Evolutionary conservation across 1,284 basidiomycete species (phyloP).

Genomic region (Coniferiporia weirii): DNA sequence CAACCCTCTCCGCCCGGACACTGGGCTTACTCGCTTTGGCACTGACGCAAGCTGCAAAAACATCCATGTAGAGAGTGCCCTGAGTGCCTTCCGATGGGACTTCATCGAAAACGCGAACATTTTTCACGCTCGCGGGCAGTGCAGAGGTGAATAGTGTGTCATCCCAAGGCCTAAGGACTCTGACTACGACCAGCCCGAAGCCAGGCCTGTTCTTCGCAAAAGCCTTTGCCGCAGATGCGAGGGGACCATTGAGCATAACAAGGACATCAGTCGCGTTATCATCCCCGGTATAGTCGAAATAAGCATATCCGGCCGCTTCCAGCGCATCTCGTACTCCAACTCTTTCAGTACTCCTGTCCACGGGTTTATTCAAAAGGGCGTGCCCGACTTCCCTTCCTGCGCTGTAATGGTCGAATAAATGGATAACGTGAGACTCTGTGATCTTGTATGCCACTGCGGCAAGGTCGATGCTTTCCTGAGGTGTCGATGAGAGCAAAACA

Average conservation of each 20-base stretch:
- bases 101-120: slow-evolving; percentile 70
- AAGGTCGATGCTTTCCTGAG: slow-evolving; percentile 74
- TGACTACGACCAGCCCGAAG: slow-evolving; percentile 62
- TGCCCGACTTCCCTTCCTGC: slow-evolving; percentile 67
- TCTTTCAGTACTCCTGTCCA: slow-evolving; percentile 28
- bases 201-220: slow-evolving; percentile 41
- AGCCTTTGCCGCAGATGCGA: slow-evolving; percentile 54
- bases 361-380: slow-evolving; percentile 30
- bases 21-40: slow-evolving; percentile 33
- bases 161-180: slow-evolving; percentile 75
- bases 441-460: slow-evolving; percentile 63
- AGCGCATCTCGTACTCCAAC: slow-evolving; percentile 43
- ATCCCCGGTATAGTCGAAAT: slow-evolving; percentile 69
- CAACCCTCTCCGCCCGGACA: slow-evolving; percentile 55
- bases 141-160: slow-evolving; percentile 50
- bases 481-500: slow-evolving; percentile 77
- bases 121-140: slow-evolving; percentile 53
- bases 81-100: slow-evolving; percentile 58
- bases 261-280: slow-evolving; percentile 50
- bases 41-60: slow-evolving; percentile 57
- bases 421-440: slow-evolving; percentile 60
- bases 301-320: slow-evolving; percentile 48
- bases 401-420: slow-evolving; percentile 75
- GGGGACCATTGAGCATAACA: slow-evolving; percentile 64
- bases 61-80: slow-evolving; percentile 67